Evolutionary conservation across 1,139 yeast species (phyloP).

Genomic region (Geotrichum cucujoidarum): DNA sequence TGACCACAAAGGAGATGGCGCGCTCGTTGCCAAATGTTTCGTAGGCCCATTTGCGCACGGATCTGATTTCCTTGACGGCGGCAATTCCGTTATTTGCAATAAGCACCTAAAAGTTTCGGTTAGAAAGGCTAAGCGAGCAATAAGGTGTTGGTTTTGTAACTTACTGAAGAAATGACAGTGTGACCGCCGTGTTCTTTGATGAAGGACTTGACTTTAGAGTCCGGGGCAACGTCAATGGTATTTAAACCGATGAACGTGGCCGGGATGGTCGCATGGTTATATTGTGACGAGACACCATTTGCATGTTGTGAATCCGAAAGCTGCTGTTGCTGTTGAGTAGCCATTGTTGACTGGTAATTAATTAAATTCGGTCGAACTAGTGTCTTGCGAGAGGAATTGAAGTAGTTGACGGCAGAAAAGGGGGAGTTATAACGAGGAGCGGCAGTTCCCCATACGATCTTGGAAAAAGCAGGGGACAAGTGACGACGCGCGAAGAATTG

Average conservation of each 20-base stretch:
- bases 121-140: background rate
- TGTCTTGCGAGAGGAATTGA: too few relatives aligned
- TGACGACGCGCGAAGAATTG: background rate
- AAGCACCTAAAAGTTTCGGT: constrained; percentile 43
- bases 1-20: constrained; percentile 88
- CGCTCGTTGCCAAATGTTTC: constrained; percentile 95
- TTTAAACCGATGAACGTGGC: constrained; percentile 76
- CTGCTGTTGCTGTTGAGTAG: too few relatives aligned
- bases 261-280: constrained; percentile 45
- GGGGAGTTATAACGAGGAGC: background rate
- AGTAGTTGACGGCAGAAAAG: background rate
- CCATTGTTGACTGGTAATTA: background rate
- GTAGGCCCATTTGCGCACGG: constrained; percentile 97
- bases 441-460: background rate
- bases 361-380: background rate
- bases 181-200: constrained; percentile 87
- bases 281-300: constrained; percentile 6
- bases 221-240: constrained; percentile 66
- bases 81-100: constrained; percentile 99
- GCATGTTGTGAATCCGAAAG: background rate
- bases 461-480: background rate
- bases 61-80: constrained; percentile 95
- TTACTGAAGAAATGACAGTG: constrained; percentile 72
- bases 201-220: constrained; percentile 70
- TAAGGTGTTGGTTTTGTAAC: constrained; percentile 19